These are phyloP conservation scores for Penicillium steckii DNA, from an alignment of 495 filamentous ascomycete species.

Conservation along the genomic window DNA sequence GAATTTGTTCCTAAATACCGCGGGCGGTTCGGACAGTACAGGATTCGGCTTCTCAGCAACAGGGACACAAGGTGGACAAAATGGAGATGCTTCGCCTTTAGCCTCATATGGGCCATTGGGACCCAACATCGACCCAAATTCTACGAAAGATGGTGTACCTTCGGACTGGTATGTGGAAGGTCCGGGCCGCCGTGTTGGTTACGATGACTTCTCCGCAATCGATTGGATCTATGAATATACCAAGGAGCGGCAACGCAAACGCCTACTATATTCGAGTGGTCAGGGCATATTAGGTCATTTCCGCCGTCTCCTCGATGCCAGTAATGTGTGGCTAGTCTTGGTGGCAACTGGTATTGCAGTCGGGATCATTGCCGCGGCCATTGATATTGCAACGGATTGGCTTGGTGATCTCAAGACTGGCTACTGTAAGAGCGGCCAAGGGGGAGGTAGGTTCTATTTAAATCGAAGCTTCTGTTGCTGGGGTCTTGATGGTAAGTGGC, in stretches of 20 bases:
- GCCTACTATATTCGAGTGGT: conserved; percentile 67
- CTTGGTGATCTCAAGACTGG: conserved; percentile 92
- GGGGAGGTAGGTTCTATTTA: conserved; percentile 84
- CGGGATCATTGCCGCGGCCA: conserved; percentile 79
- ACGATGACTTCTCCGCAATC: conserved; percentile 96
- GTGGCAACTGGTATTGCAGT: conserved; percentile 76
- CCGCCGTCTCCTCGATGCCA: conserved; percentile 71
- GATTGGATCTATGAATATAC: conserved; percentile 99
- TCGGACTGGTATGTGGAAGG: conserved; percentile 91
- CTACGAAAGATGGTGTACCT: conserved; percentile 62
- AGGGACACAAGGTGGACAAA: conserved; percentile 26
- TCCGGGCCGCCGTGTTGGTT: conserved; percentile 86
- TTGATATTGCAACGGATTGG: conserved; percentile 94
- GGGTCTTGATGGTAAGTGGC: conserved; percentile 69
- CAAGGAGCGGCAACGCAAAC: conserved; percentile 86
- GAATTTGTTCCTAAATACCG: conserved; percentile 50
- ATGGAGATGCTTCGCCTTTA: conserved; percentile 24
- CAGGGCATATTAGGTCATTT: conserved; percentile 72
- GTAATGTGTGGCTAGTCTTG: conserved; percentile 88
- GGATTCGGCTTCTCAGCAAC: conserved; percentile 19
- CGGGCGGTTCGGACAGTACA: conserved; percentile 23
- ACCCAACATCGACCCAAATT: conserved; percentile 37
- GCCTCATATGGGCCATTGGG: conserved; percentile 25
- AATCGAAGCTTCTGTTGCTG: conserved; percentile 90
- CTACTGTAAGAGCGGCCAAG: conserved; percentile 70